These are phyloP conservation scores for Aspergillus tubingensis DNA, from an alignment of 2,329 filamentous ascomycete species.

Conservation along the genomic window DNA sequence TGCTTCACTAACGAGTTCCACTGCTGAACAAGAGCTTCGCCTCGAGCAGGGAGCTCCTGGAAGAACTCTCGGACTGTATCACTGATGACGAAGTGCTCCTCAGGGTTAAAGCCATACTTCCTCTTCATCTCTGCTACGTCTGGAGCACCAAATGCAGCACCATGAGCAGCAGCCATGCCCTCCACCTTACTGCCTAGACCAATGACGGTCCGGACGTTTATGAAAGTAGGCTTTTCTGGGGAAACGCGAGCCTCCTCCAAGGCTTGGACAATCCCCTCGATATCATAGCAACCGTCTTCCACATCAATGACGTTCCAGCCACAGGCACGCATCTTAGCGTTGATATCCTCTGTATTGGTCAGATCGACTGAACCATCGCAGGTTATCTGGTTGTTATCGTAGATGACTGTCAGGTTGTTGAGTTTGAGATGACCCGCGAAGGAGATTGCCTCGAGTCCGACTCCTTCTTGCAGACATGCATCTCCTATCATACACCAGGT, in stretches of 20 bases:
- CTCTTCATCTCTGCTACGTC: slow-evolving; percentile 60
- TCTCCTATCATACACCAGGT: slow-evolving; percentile 63
- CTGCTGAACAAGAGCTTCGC: slow-evolving; percentile 49
- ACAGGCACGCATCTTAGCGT: slow-evolving; percentile 59
- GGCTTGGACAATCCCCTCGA: slow-evolving; percentile 51
- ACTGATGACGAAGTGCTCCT: slow-evolving; percentile 49
- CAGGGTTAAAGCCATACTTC: slow-evolving; percentile 52
- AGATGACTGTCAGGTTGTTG: slow-evolving; percentile 60
- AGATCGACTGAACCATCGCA: slow-evolving; percentile 60
- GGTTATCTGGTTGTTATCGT: slow-evolving; percentile 64
- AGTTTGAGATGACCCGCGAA: slow-evolving; percentile 58
- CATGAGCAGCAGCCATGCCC: slow-evolving; percentile 56
- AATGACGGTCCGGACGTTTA: slow-evolving; percentile 61
- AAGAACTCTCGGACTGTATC: slow-evolving; percentile 57
- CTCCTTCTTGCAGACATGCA: slow-evolving; percentile 61
- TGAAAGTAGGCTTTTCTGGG: slow-evolving; percentile 56
- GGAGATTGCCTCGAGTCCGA: slow-evolving; percentile 58
- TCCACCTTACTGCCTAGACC: slow-evolving; percentile 52
- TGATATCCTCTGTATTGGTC: slow-evolving; percentile 59
- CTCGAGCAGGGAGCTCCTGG: slow-evolving; percentile 48
- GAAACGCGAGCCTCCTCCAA: slow-evolving; percentile 48
- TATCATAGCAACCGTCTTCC: slow-evolving; percentile 55
- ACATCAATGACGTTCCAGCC: slow-evolving; percentile 60
- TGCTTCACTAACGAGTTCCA: slow-evolving; percentile 52
- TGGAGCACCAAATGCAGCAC: slow-evolving; percentile 57